phyloP scores from a whole-genome alignment of 768 basidiomycete species.

The Agaricus subrufescens region DNA sequence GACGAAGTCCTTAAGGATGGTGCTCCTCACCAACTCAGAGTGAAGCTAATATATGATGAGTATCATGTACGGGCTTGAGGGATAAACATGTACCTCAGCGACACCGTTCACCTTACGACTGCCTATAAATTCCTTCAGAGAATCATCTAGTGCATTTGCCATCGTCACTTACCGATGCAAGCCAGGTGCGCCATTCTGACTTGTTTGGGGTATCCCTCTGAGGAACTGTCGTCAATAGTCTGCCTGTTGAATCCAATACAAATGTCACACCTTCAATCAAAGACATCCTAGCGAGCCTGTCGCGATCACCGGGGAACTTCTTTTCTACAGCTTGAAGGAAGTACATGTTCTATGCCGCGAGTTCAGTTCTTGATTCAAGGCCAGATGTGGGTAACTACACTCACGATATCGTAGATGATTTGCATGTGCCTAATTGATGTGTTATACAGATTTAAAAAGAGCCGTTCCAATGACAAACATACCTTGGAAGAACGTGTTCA shows the following conservation, averaged over 20 bases:
- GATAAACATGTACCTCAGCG: constrained; percentile 55
- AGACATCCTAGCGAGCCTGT: constrained; percentile 79
- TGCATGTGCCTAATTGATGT: constrained; percentile 63
- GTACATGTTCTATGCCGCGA: constrained; percentile 42
- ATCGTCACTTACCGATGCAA: constrained; percentile 53
- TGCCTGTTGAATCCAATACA: background rate
- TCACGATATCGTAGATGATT: constrained; percentile 86
- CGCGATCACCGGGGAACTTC: constrained; percentile 85
- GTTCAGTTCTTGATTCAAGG: background rate
- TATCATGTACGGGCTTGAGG: background rate
- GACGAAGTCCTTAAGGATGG: constrained; percentile 88
- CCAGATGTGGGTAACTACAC: constrained; percentile 19
- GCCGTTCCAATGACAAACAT: constrained; percentile 11
- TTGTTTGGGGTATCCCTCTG: constrained; percentile 83
- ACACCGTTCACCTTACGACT: constrained; percentile 93
- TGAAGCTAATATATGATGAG: constrained; percentile 52
- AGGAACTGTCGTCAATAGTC: background rate
- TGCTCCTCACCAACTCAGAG: constrained; percentile 80
- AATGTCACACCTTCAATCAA: constrained; percentile 73
- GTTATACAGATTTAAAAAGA: background rate
- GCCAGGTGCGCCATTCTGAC: constrained; percentile 92
- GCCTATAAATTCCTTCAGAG: constrained; percentile 28
- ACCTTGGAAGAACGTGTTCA: constrained; percentile 79
- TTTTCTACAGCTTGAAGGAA: constrained; percentile 87
- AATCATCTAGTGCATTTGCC: constrained; percentile 13